Base-by-base conservation (phyloP, 345 rosid genomes). In the Jatropha curcas region DNA sequence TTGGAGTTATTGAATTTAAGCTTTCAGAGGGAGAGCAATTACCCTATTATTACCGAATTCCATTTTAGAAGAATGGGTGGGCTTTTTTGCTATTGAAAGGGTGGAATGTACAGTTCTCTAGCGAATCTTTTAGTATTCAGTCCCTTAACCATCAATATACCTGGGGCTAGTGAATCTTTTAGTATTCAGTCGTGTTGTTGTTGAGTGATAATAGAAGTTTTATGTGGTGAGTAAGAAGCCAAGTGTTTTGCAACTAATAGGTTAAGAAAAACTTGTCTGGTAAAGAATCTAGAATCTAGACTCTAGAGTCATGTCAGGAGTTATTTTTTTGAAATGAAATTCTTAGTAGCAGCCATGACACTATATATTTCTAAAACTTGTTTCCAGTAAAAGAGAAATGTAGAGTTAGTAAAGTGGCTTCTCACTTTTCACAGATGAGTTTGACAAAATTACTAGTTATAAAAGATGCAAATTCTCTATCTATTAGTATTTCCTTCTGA, bases 401-500 rank as follows among this genome's bases (percentile, higher is more conserved):
- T 4, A 7, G 28, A 24, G 17, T 24, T 41, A 41, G 0, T 66
- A 17, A n/a, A 31, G 31, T 30, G 16, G 27, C 2, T 34, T 68
- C 34, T 33, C 19, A 9, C 16, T 28, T 27, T 8, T 12, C n/a
- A 16, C 6, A 58, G 50, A 57, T 27, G 56, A 14, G 41, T 59
- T 43, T 14, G 53, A 27, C 48, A 31, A n/a, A 67, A 55, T 25
- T 25, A 51, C 20, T 34, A 33, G 51, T 22, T 24, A 25, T 30
- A 45, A 28, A 1, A 17, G 31, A 24, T 17, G 5, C 3, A 7
- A n/a, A 19, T 10, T 39, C 12, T 60, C 51, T 24, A 1, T n/a
- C 24, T 71, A 30, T 28, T 48, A 53, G 22, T 73, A 46, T 66
- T 60, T 20, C 28, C 56, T 62, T 68, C 46, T 67, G 7, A 80